Base-by-base conservation (phyloP, 2,329 filamentous ascomycete species). In the Ambrosiella xylebori region DNA sequence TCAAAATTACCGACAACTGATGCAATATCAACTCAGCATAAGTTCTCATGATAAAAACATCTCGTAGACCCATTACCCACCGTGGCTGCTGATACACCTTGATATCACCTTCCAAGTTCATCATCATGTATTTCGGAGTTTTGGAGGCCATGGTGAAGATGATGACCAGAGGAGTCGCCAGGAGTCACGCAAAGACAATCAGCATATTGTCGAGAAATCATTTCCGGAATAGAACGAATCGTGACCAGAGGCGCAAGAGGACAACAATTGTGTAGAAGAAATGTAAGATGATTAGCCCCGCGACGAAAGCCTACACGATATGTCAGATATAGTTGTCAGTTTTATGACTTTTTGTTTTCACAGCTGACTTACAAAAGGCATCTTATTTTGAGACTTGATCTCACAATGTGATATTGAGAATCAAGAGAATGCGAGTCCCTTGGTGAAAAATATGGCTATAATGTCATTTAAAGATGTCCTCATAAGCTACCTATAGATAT, bases 1-100 rank as follows among this genome's bases (percentile, higher is more conserved):
- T 70, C 12, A 73, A 61, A 59, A 66, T 67, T 8, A 72, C 65
- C 59, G 66, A 67, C 3, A 69, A 57, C 52, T 73, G 68, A 63
- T 72, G 41, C 7, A 54, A 12, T 6, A 54, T 54, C 12, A 54
- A 12, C 4, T 37, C 52, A 4, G 36, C 37, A 35, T 54, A 54
- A 7, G 38, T 41, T 13, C 37, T 41, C 52, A 54, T 54, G 7
- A 54, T 13, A 12, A 54, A 41, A 4, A n/a, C 15, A 8, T 36
- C 27, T 27, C 12, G 52, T 7, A n/a, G 13, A 4, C 36, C 52
- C 27, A 8, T 39, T 4, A 54, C 39, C 52, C 52, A 54, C 9
- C 17, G 52, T 13, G 52, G 37, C 11, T 13, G 19, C 9, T 35
- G 15, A 36, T 35, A 7, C 17, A 8, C 9, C 8, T 36, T 15